Conservation (phyloP, 2,329 filamentous ascomycete species). For the Aspergillus uvarum region DNA sequence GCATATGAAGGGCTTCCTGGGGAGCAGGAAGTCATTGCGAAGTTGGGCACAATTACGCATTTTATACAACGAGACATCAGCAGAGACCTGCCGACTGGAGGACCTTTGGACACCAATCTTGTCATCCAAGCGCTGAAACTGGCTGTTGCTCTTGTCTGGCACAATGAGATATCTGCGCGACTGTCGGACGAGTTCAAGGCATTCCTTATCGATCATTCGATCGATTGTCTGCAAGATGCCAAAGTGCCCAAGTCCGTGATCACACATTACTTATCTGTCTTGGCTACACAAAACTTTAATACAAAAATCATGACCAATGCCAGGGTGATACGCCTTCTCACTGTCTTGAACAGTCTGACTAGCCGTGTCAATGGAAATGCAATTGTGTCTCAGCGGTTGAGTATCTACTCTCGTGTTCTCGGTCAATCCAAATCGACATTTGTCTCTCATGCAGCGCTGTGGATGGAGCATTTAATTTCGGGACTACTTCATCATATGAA, state of each 20-base stretch:
- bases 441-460: slow-evolving; percentile 66
- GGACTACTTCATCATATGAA: slow-evolving; percentile 77
- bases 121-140: slow-evolving; percentile 76
- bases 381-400: slow-evolving; percentile 72
- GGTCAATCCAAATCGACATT: slow-evolving; percentile 70
- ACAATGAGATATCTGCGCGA: slow-evolving; percentile 66
- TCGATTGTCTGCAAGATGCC: slow-evolving; percentile 68
- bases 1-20: slow-evolving; percentile 81
- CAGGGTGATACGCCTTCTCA: slow-evolving; percentile 69
- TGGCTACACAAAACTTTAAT: slow-evolving; percentile 77
- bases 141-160: slow-evolving; percentile 73
- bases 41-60: slow-evolving; percentile 73
- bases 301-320: slow-evolving; percentile 70
- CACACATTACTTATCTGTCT: slow-evolving; percentile 75
- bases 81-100: slow-evolving; percentile 57
- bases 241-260: slow-evolving; percentile 72
- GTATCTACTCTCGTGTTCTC: slow-evolving; percentile 76
- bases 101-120: slow-evolving; percentile 64
- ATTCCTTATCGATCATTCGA: slow-evolving; percentile 78
- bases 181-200: slow-evolving; percentile 75
- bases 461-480: slow-evolving; percentile 78
- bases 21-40: slow-evolving; percentile 67
- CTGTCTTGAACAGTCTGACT: slow-evolving; percentile 69
- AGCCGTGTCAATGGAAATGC: slow-evolving; percentile 75
- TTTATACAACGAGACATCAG: slow-evolving; percentile 82